Conservation (phyloP, 208 protist species). For the Wallacemonas sp. region DNA sequence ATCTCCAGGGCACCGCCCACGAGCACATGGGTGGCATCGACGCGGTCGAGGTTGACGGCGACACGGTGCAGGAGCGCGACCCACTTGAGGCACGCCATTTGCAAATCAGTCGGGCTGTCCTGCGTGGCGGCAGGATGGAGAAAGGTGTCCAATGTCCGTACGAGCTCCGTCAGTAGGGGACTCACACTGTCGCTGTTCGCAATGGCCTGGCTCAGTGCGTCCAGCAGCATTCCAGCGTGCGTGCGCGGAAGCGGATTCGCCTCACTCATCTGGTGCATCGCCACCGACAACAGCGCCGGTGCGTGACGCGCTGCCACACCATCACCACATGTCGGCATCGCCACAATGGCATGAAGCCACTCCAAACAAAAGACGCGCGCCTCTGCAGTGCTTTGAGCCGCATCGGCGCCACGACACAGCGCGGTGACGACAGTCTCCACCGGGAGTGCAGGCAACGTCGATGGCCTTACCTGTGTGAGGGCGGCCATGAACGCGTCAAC, state of each 20-base stretch:
- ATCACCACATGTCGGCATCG: neutral
- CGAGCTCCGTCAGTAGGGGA: neutral
- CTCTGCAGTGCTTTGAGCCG: neutral
- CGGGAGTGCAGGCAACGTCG: neutral
- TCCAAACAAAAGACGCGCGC: neutral
- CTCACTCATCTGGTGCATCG: neutral
- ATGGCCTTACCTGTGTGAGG: neutral
- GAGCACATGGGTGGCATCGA: neutral
- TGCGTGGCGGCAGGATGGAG: neutral
- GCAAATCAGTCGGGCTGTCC: neutral
- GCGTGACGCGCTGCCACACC: neutral
- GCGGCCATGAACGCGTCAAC: neutral
- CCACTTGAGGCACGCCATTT: constrained; percentile 2
- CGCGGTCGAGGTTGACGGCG: neutral
- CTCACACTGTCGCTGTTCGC: neutral
- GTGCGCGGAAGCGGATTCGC: neutral
- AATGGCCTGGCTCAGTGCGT: neutral
- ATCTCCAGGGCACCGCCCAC: neutral
- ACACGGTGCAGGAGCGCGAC: neutral
- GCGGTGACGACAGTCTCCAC: neutral
- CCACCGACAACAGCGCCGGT: neutral
- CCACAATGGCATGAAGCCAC: neutral
- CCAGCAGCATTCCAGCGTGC: neutral
- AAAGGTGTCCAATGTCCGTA: neutral
- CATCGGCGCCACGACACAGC: neutral